These are phyloP conservation scores for Amphibolis antarctica DNA, from an alignment of 106 monocot species.

Conservation along the genomic window DNA sequence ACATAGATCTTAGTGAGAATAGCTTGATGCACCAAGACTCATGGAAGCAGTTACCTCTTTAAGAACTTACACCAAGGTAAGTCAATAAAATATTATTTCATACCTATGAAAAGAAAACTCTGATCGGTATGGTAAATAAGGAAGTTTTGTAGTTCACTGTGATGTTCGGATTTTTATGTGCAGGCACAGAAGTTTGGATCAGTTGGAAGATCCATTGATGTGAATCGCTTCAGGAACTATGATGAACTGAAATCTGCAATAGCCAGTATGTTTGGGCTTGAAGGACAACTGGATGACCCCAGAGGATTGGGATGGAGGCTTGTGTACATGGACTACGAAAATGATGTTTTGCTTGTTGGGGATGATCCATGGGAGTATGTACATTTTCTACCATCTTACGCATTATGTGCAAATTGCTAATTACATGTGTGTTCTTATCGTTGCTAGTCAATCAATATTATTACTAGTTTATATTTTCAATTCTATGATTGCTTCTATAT, in stretches of 20 bases:
- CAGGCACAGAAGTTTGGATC: constrained; percentile 92
- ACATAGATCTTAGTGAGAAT: constrained; percentile 36
- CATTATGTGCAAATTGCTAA: neutral
- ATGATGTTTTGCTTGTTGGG: constrained; percentile 97
- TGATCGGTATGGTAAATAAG: constrained; percentile 22
- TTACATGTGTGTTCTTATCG: neutral
- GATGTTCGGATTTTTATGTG: neutral
- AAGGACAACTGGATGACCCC: constrained; percentile 60
- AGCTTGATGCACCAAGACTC: constrained; percentile 22
- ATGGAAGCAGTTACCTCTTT: constrained; percentile 35
- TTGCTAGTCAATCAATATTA: too few relatives aligned
- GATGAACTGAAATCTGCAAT: constrained; percentile 62
- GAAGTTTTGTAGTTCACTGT: neutral
- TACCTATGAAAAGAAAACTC: neutral
- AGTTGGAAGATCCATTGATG: constrained; percentile 93
- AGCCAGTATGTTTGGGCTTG: constrained; percentile 93
- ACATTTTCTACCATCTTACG: neutral
- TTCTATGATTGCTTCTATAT: too few relatives aligned
- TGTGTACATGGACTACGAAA: constrained; percentile 91
- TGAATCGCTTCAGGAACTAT: constrained; percentile 71
- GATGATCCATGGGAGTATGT: constrained; percentile 99
- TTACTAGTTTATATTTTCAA: neutral
- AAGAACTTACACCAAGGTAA: constrained; percentile 90
- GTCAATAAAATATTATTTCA: too few relatives aligned
- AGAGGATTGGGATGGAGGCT: constrained; percentile 70